Percentiles rank a stretch among this genome's conserved stretches.
These are phyloP conservation scores for Diplodia intermedia DNA, from an alignment of 2,329 filamentous ascomycete genomes.

Conservation along the genomic window DNA sequence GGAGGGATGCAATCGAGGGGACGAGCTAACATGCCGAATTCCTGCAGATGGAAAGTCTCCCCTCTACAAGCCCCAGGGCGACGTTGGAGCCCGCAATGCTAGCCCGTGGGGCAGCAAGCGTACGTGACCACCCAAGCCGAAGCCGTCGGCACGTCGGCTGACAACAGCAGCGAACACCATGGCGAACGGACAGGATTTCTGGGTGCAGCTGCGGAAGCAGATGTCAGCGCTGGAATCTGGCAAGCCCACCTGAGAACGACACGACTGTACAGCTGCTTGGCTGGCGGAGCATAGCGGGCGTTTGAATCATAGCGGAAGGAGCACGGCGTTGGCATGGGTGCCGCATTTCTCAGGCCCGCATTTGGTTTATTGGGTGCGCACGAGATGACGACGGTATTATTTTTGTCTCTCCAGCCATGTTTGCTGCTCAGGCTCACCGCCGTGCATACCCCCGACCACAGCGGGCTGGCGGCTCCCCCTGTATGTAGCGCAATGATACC, in stretches of 20 bases:
- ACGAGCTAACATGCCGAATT: slow-evolving; percentile 30
- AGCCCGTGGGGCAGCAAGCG: slow-evolving; percentile 52
- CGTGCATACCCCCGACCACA: slow-evolving; percentile 5
- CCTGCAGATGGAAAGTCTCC: slow-evolving; percentile 38
- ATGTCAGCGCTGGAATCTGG: slow-evolving; percentile 49
- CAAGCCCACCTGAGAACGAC: slow-evolving; percentile 39
- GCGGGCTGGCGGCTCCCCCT: slow-evolving; percentile 8
- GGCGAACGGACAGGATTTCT: slow-evolving; percentile 55
- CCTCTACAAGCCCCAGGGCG: slow-evolving; percentile 47
- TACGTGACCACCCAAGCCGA: slow-evolving; percentile 36
- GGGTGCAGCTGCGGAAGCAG: slow-evolving; percentile 55
- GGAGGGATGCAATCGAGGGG: slow-evolving; percentile 34
- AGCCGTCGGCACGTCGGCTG: not conserved
- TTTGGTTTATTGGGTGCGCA: slow-evolving; percentile 15
- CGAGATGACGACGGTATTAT: not conserved
- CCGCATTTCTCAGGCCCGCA: slow-evolving; percentile 14
- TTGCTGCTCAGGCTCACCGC: slow-evolving; percentile 20
- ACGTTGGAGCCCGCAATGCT: slow-evolving; percentile 47
- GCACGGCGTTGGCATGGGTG: slow-evolving; percentile 32
- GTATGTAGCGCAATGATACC: slow-evolving; percentile 26
- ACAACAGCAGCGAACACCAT: slow-evolving; percentile 44
- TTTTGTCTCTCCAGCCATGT: slow-evolving; percentile 12
- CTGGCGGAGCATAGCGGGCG: slow-evolving; percentile 31
- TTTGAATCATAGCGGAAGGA: slow-evolving; percentile 31
- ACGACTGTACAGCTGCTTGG: slow-evolving; percentile 31